Conservation (phyloP, 257 asterid genomes). For the Gardenia jasminoides region DNA sequence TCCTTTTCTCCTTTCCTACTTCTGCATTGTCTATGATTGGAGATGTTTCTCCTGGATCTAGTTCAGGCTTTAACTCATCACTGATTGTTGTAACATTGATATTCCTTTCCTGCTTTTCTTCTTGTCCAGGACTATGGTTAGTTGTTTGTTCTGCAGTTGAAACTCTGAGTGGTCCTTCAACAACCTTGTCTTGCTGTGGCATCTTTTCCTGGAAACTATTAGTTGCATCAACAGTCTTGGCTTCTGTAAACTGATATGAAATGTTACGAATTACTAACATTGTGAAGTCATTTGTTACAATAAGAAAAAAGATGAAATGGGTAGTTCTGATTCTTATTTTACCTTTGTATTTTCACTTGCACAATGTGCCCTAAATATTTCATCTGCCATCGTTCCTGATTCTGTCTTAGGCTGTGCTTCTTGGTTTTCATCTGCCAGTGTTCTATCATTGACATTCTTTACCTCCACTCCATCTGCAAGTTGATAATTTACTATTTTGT, state of each 20-base stretch:
- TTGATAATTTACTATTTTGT: background rate
- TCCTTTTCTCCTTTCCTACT: constrained; percentile 11
- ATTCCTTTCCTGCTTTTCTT: constrained; percentile 9
- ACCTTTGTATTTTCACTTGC: constrained; percentile 27
- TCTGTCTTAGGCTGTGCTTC: constrained; percentile 10
- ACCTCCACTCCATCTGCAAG: constrained; percentile 3
- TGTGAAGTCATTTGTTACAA: background rate
- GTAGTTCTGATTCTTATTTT: background rate
- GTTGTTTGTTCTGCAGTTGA: background rate
- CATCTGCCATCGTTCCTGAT: constrained; percentile 8
- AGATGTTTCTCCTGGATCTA: constrained; percentile 8
- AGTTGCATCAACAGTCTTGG: background rate
- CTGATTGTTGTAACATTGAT: background rate
- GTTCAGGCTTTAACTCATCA: constrained; percentile 22
- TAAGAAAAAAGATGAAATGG: background rate
- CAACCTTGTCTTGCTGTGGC: background rate
- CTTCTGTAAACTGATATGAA: background rate
- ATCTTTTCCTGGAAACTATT: background rate
- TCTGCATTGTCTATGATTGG: constrained; percentile 5
- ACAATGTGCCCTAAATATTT: background rate
- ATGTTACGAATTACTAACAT: background rate
- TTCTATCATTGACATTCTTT: background rate
- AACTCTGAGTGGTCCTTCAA: background rate
- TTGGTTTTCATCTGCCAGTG: constrained; percentile 2
- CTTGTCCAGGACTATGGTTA: background rate